A percentile compares a stretch with the other conserved stretches of the same genome.
These are phyloP conservation scores for Strigomonas galati DNA, from an alignment of 208 protist genomes.

Conservation along the genomic window DNA sequence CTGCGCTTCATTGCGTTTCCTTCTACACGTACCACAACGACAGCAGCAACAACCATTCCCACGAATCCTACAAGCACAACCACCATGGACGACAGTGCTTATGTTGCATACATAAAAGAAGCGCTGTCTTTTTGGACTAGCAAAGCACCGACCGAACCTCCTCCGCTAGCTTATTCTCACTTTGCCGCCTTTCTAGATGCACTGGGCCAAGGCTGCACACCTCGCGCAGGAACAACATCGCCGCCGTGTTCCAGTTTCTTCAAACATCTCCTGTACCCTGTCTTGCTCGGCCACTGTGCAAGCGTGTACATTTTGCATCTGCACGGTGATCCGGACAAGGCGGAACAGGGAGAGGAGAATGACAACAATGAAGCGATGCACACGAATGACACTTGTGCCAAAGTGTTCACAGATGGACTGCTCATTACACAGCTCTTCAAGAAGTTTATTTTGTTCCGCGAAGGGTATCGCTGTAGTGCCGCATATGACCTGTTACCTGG, in stretches of 20 bases:
- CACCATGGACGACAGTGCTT: background rate
- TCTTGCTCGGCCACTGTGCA: constrained; percentile 2
- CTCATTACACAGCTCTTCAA: background rate
- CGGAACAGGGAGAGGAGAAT: background rate
- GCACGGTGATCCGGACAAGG: background rate
- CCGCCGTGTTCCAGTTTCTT: background rate
- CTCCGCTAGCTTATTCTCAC: background rate
- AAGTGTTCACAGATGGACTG: too few relatives aligned
- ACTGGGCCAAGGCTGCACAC: background rate
- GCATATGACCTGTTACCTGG: background rate
- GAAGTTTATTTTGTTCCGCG: constrained; percentile 2
- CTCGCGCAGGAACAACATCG: background rate
- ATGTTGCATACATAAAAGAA: background rate
- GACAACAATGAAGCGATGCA: constrained; percentile 6
- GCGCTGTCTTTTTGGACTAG: background rate
- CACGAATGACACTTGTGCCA: too few relatives aligned
- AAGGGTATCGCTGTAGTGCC: background rate
- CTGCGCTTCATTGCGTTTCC: background rate
- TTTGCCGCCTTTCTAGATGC: background rate
- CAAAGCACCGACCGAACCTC: background rate
- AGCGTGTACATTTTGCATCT: background rate
- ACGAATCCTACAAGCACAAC: too few relatives aligned
- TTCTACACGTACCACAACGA: background rate
- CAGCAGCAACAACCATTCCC: too few relatives aligned
- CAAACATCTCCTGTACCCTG: constrained; percentile 1